Evolutionary conservation across 805 yeast species (phyloP).

Genomic region (Kodamaea restingae): DNA sequence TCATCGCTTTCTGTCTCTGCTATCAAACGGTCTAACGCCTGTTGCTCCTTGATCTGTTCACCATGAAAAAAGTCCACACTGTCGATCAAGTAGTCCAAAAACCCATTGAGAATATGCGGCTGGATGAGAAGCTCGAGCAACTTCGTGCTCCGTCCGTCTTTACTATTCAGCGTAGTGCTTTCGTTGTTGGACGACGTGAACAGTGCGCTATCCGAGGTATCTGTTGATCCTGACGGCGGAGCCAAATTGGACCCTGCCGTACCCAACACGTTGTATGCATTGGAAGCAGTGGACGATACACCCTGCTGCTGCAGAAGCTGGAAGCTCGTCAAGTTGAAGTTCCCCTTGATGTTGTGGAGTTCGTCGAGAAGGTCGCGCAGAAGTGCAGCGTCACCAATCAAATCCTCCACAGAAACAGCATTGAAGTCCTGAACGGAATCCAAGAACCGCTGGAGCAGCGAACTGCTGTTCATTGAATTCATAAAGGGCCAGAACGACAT

Average conservation of each 20-base stretch:
- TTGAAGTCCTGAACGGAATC: conserved; percentile 34
- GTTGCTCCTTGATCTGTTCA: conserved; percentile 19
- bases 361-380: conserved; percentile 39
- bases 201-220: conserved; percentile 26
- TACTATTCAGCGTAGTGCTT: conserved; percentile 17
- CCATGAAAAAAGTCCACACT: conserved; percentile 44
- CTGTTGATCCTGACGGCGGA: conserved; percentile 9
- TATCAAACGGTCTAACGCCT: conserved; percentile 17
- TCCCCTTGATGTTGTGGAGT: conserved; percentile 33
- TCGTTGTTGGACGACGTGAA: conserved; percentile 34
- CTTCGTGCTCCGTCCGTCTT: conserved; percentile 43
- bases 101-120: conserved; percentile 64
- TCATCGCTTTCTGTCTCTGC: conserved; percentile 8
- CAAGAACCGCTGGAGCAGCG: conserved; percentile 38
- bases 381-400: conserved; percentile 29
- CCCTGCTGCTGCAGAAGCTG: conserved; percentile 24
- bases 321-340: conserved; percentile 23
- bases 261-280: conserved; percentile 8
- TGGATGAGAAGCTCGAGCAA: conserved; percentile 76
- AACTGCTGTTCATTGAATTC: conserved; percentile 32
- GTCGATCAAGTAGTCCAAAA: conserved; percentile 62
- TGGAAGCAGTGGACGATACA: conserved; percentile 3
- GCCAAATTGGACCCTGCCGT: conserved; percentile 8
- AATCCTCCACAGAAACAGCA: conserved; percentile 29
- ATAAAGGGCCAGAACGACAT: conserved; percentile 49